A percentile compares a stretch with the other conserved stretches of the same genome.
Conservation (phyloP, 257 asterid species). For the Scutellaria minor region DNA sequence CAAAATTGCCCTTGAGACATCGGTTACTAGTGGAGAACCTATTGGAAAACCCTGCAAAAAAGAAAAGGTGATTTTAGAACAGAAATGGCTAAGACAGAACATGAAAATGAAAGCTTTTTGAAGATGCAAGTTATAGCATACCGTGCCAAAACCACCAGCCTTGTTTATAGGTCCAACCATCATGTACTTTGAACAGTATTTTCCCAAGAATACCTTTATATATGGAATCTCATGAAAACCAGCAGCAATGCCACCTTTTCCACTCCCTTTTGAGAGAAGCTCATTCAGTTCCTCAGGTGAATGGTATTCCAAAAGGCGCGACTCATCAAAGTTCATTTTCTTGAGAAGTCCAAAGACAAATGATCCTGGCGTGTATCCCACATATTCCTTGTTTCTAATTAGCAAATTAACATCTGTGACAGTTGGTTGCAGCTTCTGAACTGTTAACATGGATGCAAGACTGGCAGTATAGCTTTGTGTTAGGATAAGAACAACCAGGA, state of each 20-base stretch:
- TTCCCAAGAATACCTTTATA: conserved; percentile 48
- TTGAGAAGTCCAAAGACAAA: conserved; percentile 35
- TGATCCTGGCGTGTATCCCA: conserved; percentile 44
- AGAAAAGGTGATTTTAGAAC: neutral
- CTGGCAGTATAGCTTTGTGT: conserved; percentile 62
- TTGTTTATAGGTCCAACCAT: conserved; percentile 45
- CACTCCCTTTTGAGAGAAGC: conserved; percentile 39
- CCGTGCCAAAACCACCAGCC: conserved; percentile 57
- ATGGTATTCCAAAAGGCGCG: conserved; percentile 22
- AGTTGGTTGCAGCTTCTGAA: conserved; percentile 55
- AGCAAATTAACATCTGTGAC: conserved; percentile 47
- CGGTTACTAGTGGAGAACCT: conserved; percentile 58
- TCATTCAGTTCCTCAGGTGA: conserved; percentile 30
- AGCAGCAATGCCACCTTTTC: conserved; percentile 44
- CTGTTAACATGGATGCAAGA: conserved; percentile 58
- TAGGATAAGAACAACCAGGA: conserved; percentile 47
- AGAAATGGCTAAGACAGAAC: neutral
- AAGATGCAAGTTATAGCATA: conserved; percentile 26
- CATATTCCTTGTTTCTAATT: conserved; percentile 34
- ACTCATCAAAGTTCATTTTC: conserved; percentile 31
- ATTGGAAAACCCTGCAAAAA: conserved; percentile 58
- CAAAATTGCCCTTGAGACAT: conserved; percentile 60
- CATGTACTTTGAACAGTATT: conserved; percentile 48
- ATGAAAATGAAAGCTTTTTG: neutral
- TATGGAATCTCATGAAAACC: conserved; percentile 46